Evolutionary conservation across 1,284 basidiomycete species (phyloP).

Genomic region (Cryptococcus sp.): DNA sequence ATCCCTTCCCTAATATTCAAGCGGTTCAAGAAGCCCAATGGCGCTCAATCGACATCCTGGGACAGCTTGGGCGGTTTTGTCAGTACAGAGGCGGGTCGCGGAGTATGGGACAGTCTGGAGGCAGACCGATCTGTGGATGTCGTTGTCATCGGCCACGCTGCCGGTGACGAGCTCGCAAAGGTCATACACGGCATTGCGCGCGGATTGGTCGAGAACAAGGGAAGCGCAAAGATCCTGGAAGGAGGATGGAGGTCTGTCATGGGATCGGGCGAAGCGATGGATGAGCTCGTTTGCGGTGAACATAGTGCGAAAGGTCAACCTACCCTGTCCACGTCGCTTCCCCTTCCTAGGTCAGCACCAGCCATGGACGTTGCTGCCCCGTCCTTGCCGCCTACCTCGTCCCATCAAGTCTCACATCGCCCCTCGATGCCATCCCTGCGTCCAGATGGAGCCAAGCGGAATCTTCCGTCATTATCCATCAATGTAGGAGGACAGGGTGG

Average conservation of each 20-base stretch:
- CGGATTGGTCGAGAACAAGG: slow-evolving; percentile 18
- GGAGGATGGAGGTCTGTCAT: slow-evolving; percentile 42
- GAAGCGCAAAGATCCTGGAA: slow-evolving; percentile 28
- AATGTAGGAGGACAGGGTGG: slow-evolving; percentile 12
- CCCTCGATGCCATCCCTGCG: slow-evolving; percentile 37
- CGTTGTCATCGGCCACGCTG: slow-evolving; percentile 32
- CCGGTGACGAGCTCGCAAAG: slow-evolving; percentile 31
- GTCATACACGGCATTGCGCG: slow-evolving; percentile 27
- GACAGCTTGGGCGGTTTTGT: slow-evolving; percentile 72
- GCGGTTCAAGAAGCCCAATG: slow-evolving; percentile 68
- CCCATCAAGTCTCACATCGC: slow-evolving; percentile 23
- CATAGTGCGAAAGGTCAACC: neutral
- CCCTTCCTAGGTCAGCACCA: slow-evolving; percentile 19
- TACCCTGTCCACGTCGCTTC: slow-evolving; percentile 11
- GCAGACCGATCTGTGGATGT: slow-evolving; percentile 28
- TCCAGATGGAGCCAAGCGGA: slow-evolving; percentile 17
- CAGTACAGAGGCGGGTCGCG: slow-evolving; percentile 70
- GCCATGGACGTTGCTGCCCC: slow-evolving; percentile 22
- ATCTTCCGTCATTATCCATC: slow-evolving; percentile 34
- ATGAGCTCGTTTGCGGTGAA: slow-evolving; percentile 17
- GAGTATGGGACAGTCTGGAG: slow-evolving; percentile 62
- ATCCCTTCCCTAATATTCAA: slow-evolving; percentile 84
- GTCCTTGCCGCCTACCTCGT: slow-evolving; percentile 16
- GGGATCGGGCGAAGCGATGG: slow-evolving; percentile 6
- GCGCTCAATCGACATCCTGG: slow-evolving; percentile 58